A percentile compares a stretch with the other conserved stretches of the same genome.
phyloP scores from a whole-genome alignment of 352 stramenopile species.

The Phytopythium vexans region DNA sequence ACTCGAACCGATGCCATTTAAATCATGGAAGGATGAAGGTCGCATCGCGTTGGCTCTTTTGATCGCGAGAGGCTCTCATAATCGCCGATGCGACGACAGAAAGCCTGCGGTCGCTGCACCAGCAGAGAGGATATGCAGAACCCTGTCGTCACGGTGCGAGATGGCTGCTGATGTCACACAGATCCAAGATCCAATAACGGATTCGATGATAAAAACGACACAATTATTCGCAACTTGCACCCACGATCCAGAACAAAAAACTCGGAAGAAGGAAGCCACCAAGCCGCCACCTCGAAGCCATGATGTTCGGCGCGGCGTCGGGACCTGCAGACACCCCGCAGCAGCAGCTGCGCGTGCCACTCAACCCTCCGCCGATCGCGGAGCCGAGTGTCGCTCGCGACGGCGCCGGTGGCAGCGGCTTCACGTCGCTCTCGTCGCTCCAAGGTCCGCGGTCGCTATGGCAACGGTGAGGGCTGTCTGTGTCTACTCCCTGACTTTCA shows the following conservation, averaged over 20 bases:
- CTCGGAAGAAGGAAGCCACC: conserved; percentile 1
- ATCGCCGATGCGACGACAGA: too few relatives aligned
- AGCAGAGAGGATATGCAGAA: too few relatives aligned
- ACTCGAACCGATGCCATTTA: too few relatives aligned
- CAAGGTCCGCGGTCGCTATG: conserved; percentile 30
- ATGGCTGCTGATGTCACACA: too few relatives aligned
- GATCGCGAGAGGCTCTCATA: too few relatives aligned
- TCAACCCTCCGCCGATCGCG: conserved; percentile 29
- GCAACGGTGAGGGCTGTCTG: conserved; percentile 26
- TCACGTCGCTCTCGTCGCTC: conserved; percentile 29
- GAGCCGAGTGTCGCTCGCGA: background rate
- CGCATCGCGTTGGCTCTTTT: too few relatives aligned
- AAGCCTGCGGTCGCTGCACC: too few relatives aligned
- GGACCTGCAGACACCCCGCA: conserved; percentile 23
- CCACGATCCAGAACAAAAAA: background rate
- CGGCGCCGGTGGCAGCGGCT: conserved; percentile 18
- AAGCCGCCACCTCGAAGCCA: background rate
- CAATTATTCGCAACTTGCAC: too few relatives aligned
- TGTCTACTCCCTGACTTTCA: background rate
- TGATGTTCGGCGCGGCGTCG: conserved; percentile 20
- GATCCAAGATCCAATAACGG: too few relatives aligned
- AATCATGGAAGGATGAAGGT: too few relatives aligned
- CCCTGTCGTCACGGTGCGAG: too few relatives aligned
- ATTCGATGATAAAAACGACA: too few relatives aligned
- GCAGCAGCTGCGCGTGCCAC: conserved; percentile 23